phyloP scores from a whole-genome alignment of 345 rosid species.

The Hibiscus syriacus region DNA sequence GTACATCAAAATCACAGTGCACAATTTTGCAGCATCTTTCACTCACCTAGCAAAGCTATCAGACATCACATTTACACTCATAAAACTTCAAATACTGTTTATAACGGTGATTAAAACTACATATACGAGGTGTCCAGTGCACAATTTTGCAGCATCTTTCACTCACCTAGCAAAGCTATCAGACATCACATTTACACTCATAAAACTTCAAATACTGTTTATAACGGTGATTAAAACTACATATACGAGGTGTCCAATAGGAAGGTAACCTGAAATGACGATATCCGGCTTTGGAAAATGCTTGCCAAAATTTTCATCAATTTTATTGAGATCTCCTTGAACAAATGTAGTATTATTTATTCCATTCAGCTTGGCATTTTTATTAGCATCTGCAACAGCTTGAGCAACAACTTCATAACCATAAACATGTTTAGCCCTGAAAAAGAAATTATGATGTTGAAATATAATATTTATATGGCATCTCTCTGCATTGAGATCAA shows the following conservation, averaged over 20 bases:
- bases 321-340: constrained; percentile 92
- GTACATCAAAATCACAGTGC: constrained; percentile 94
- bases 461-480: neutral
- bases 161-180: no score
- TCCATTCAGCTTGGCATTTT: constrained; percentile 73
- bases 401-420: constrained; percentile 95
- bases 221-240: no score
- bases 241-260: neutral
- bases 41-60: no score
- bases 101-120: no score
- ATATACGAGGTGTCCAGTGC: neutral
- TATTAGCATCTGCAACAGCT: constrained; percentile 67
- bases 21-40: no score
- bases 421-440: constrained; percentile 75
- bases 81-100: no score
- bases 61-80: no score
- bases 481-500: neutral
- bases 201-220: no score
- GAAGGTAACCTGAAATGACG: constrained; percentile 63
- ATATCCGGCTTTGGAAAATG: constrained; percentile 79
- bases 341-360: constrained; percentile 74
- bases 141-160: no score
- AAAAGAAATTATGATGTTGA: neutral
- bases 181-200: no score
- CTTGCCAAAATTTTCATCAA: constrained; percentile 70